Conservation (phyloP, 176 grass and related monocot genomes). For the Zoysia japonica region DNA sequence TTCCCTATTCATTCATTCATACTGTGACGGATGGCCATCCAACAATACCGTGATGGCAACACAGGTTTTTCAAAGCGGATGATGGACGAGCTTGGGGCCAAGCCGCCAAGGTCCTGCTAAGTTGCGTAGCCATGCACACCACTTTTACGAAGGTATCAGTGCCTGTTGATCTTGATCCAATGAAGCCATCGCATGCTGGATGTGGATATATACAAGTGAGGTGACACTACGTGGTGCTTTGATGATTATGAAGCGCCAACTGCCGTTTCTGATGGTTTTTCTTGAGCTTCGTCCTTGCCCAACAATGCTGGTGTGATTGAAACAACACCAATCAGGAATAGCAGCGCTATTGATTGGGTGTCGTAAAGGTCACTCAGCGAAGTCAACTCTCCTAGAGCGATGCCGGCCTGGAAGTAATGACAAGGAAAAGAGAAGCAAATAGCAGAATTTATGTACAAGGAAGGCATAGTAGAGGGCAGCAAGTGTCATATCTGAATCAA, state of each 20-base stretch:
- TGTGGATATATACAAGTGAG: constrained; percentile 64
- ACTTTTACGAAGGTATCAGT: constrained; percentile 5
- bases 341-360: constrained; percentile 72
- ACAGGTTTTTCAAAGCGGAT: neutral
- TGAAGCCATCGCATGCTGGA: constrained; percentile 25
- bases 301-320: constrained; percentile 85
- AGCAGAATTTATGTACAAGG: neutral
- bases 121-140: constrained; percentile 16
- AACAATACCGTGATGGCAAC: constrained; percentile 20
- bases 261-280: constrained; percentile 38
- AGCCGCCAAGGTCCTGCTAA: constrained; percentile 14
- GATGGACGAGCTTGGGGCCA: neutral
- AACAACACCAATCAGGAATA: constrained; percentile 89
- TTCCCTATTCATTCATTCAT: constrained; percentile 53
- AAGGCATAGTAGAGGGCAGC: neutral
- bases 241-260: constrained; percentile 39
- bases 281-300: constrained; percentile 59
- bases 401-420: constrained; percentile 74
- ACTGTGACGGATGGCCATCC: constrained; percentile 34
- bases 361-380: constrained; percentile 94
- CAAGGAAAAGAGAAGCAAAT: neutral
- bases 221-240: neutral
- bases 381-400: constrained; percentile 81
- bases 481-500: neutral
- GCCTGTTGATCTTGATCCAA: constrained; percentile 11